Evolutionary conservation across 305 asterid species (phyloP).

Genomic region (Rubia peregrina): DNA sequence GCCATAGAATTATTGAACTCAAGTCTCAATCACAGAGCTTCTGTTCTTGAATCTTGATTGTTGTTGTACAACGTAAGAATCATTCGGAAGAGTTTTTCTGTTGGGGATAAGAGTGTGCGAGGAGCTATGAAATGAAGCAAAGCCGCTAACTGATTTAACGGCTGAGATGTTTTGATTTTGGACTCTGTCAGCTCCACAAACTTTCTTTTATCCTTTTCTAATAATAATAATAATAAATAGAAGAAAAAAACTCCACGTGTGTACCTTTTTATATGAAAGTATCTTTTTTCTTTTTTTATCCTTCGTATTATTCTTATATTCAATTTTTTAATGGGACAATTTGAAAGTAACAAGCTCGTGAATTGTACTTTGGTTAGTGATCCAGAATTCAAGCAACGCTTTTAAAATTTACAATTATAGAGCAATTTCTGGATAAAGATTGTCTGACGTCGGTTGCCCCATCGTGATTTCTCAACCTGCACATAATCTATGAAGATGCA

Average conservation of each 20-base stretch:
- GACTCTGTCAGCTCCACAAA: slow-evolving; percentile 24
- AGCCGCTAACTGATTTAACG: slow-evolving; percentile 52
- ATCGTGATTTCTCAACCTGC: too few relatives aligned
- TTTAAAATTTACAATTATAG: too few relatives aligned
- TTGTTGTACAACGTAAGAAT: not conserved
- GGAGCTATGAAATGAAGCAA: slow-evolving; percentile 18
- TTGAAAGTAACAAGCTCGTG: too few relatives aligned
- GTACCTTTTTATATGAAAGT: not conserved
- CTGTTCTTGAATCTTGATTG: not conserved
- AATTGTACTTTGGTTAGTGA: too few relatives aligned
- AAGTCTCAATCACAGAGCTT: not conserved
- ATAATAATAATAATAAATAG: too few relatives aligned
- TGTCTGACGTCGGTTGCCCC: too few relatives aligned
- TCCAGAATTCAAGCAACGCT: too few relatives aligned
- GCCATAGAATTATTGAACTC: slow-evolving; percentile 38
- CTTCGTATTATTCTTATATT: not conserved
- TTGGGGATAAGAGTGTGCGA: slow-evolving; percentile 18
- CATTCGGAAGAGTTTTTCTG: slow-evolving; percentile 20
- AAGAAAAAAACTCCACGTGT: not conserved
- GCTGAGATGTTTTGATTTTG: slow-evolving; percentile 29
- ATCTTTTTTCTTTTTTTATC: not conserved
- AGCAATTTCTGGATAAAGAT: too few relatives aligned
- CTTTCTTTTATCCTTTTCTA: not conserved
- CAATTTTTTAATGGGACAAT: too few relatives aligned
- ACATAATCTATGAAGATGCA: too few relatives aligned